phyloP scores from a whole-genome alignment of 108 stramenopile species.

The Skeletonema potamos region DNA sequence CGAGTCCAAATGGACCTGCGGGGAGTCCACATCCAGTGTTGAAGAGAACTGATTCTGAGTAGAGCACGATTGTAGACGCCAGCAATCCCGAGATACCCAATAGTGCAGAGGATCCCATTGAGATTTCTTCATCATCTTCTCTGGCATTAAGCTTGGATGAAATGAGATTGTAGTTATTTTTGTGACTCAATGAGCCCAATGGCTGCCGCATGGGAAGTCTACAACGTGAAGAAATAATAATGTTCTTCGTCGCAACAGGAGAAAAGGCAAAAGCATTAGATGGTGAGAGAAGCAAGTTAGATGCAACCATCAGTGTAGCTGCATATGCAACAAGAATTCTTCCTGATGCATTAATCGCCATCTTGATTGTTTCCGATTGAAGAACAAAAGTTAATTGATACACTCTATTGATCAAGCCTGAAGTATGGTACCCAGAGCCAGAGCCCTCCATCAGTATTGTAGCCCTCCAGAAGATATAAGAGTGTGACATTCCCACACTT shows the following conservation, averaged over 20 bases:
- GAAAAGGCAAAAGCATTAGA: not conserved
- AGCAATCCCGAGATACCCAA: slow-evolving; percentile 49
- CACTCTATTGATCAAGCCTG: too few relatives aligned
- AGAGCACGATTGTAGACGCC: slow-evolving; percentile 55
- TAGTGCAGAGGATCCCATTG: not conserved
- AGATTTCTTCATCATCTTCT: not conserved
- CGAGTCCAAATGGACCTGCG: slow-evolving; percentile 67
- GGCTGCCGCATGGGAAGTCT: not conserved
- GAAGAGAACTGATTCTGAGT: slow-evolving; percentile 67
- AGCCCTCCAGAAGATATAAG: too few relatives aligned
- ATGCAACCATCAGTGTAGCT: not conserved
- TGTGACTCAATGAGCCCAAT: not conserved
- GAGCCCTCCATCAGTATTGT: too few relatives aligned
- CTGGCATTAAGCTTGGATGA: not conserved
- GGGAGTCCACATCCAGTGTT: slow-evolving; percentile 79
- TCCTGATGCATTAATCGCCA: not conserved
- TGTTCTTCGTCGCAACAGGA: not conserved
- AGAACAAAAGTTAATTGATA: too few relatives aligned
- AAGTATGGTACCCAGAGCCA: too few relatives aligned
- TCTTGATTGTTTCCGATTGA: not conserved
- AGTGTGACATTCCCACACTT: too few relatives aligned
- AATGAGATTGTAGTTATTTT: not conserved
- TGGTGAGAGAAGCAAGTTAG: not conserved
- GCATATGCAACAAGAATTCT: not conserved
- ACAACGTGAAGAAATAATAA: not conserved